Conservation (phyloP, 2,329 filamentous ascomycete species). For the Pseudogymnoascus sp. region DNA sequence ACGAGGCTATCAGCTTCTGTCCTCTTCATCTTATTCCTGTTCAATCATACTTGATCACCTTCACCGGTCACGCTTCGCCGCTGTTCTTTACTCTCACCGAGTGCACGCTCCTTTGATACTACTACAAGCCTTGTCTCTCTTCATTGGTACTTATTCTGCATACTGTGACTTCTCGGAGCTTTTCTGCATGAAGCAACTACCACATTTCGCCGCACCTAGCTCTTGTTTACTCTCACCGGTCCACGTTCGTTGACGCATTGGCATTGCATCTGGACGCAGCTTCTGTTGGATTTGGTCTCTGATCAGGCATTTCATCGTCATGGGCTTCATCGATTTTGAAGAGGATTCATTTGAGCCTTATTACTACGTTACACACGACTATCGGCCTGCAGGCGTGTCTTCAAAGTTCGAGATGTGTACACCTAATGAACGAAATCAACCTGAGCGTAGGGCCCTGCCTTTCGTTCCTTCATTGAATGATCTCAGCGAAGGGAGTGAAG, state of each 20-base stretch:
- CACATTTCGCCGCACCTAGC: not conserved
- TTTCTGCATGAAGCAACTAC: not conserved
- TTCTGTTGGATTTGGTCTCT: not conserved
- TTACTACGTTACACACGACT: not conserved
- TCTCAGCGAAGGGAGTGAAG: not conserved
- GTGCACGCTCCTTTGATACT: not conserved
- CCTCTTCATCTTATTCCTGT: too few species aligned
- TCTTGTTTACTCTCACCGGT: not conserved
- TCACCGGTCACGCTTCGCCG: not conserved
- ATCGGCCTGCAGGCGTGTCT: not conserved
- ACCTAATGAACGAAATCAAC: not conserved
- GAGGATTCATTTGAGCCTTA: too few species aligned
- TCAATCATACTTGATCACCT: not conserved
- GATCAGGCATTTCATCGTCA: not conserved
- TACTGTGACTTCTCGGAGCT: not conserved
- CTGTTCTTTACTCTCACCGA: not conserved
- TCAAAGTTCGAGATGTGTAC: not conserved
- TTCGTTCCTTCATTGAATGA: not conserved
- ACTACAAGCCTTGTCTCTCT: not conserved
- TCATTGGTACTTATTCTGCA: not conserved
- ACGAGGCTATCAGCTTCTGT: too few species aligned
- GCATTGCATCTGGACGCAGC: not conserved
- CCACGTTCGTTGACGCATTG: not conserved
- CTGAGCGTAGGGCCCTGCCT: not conserved
- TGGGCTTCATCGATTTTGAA: too few species aligned